A percentile compares a stretch with the other conserved stretches of the same genome.
phyloP scores from a whole-genome alignment of 768 basidiomycete genomes.

The Podaxis mareebaensis region DNA sequence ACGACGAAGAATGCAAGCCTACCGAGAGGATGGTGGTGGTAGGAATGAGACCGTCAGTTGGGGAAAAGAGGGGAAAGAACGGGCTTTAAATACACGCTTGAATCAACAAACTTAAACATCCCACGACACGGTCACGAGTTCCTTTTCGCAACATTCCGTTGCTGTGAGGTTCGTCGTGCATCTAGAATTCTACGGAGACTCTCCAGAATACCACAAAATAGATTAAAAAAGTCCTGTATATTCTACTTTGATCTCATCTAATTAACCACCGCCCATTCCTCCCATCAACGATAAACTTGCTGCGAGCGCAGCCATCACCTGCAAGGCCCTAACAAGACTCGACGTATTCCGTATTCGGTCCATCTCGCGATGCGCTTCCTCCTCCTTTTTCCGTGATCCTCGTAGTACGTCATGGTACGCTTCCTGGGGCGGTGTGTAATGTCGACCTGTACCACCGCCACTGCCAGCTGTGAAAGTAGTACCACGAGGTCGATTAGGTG shows the following conservation, averaged over 20 bases:
- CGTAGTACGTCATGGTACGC: conserved; percentile 14
- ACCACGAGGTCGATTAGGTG: conserved; percentile 18
- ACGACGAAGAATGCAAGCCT: conserved; percentile 7
- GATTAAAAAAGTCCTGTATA: neutral
- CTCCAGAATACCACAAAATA: neutral
- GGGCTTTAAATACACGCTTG: neutral
- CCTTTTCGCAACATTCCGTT: neutral
- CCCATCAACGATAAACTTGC: conserved; percentile 25
- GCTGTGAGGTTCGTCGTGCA: neutral
- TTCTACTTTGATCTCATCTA: neutral
- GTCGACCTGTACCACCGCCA: conserved; percentile 7
- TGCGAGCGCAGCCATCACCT: conserved; percentile 26
- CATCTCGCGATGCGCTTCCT: conserved; percentile 20
- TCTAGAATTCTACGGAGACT: neutral
- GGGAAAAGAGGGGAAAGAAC: neutral
- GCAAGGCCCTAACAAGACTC: conserved; percentile 28
- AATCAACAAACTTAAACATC: neutral
- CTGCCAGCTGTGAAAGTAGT: neutral
- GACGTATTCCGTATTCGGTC: conserved; percentile 29
- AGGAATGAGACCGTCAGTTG: conserved; percentile 7
- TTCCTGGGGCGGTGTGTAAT: conserved; percentile 18
- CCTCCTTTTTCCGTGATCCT: conserved; percentile 15
- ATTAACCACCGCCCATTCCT: conserved; percentile 10
- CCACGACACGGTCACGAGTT: neutral
- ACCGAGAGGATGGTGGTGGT: conserved; percentile 8